Percentiles rank a stretch among this genome's conserved stretches.
phyloP scores from a whole-genome alignment of 2,329 filamentous ascomycete species.

The Rhynchosporium agropyri region DNA sequence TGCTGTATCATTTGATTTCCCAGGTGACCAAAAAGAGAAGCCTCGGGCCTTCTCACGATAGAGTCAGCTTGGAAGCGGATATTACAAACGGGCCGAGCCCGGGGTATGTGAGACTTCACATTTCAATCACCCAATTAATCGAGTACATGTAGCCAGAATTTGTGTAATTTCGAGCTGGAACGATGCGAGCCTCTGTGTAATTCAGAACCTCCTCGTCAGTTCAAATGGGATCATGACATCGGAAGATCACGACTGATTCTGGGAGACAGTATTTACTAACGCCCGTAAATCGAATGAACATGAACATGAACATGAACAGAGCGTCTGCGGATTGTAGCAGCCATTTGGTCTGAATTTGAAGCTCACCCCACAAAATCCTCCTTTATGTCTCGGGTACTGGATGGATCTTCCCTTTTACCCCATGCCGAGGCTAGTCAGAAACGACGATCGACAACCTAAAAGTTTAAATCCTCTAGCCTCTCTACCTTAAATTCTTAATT shows the following conservation, averaged over 20 bases:
- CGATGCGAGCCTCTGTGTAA: neutral
- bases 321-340: too few species aligned
- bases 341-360: neutral
- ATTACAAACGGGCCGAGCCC: conserved; percentile 1
- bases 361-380: neutral
- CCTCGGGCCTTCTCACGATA: conserved; percentile 9
- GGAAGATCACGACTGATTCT: neutral
- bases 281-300: too few species aligned
- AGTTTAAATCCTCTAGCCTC: neutral
- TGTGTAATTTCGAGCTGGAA: neutral
- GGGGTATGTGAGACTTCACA: conserved; percentile 3
- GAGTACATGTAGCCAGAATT: conserved; percentile 6
- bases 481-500: conserved; percentile 6
- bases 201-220: neutral
- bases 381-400: neutral
- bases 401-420: neutral
- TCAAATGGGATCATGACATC: too few species aligned
- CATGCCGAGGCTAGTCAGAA: conserved; percentile 18
- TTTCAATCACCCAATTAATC: neutral
- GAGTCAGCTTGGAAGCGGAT: neutral
- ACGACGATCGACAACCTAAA: conserved; percentile 14
- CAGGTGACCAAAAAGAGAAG: neutral
- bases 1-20: neutral
- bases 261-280: too few species aligned
- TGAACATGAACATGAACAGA: too few species aligned